These are phyloP conservation scores for Trichoderma harzianum DNA, from an alignment of 2,329 filamentous ascomycete species.

Conservation along the genomic window DNA sequence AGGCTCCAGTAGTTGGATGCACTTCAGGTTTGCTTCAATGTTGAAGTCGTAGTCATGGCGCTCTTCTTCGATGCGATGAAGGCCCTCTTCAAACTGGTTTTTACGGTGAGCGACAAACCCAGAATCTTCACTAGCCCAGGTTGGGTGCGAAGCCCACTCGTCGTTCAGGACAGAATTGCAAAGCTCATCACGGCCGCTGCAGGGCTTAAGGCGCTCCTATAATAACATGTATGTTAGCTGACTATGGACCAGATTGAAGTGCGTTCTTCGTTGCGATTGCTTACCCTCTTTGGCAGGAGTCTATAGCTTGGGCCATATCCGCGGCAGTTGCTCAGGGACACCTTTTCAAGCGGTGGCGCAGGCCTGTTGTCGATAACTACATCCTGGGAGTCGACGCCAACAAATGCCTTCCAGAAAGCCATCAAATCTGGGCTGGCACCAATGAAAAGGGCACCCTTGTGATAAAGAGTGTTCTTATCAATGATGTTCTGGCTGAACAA, in stretches of 20 bases:
- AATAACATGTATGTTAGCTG: slow-evolving; percentile 19
- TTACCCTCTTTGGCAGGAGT: slow-evolving; percentile 75
- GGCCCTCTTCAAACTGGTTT: slow-evolving; percentile 88
- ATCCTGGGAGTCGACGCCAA: slow-evolving; percentile 73
- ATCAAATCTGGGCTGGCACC: slow-evolving; percentile 86
- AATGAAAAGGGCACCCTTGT: slow-evolving; percentile 81
- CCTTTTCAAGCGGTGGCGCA: slow-evolving; percentile 69
- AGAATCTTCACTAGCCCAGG: slow-evolving; percentile 97
- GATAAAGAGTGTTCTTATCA: slow-evolving; percentile 75
- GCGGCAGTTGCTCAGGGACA: slow-evolving; percentile 93
- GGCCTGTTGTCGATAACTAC: slow-evolving; percentile 76
- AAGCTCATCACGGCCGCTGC: slow-evolving; percentile 90
- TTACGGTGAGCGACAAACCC: slow-evolving; percentile 97
- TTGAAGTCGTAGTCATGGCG: slow-evolving; percentile 98
- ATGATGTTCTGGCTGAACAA: slow-evolving; percentile 92
- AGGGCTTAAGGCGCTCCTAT: slow-evolving; percentile 80
- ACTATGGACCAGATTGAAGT: not conserved
- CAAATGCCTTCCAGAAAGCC: slow-evolving; percentile 79
- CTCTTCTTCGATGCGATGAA: slow-evolving; percentile 96
- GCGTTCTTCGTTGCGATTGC: slow-evolving; percentile 23
- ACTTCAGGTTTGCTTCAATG: slow-evolving; percentile 91
- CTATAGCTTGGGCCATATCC: slow-evolving; percentile 96
- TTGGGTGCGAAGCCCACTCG: slow-evolving; percentile 97
- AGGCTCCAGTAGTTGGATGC: slow-evolving; percentile 92
- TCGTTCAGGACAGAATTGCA: slow-evolving; percentile 93